Base-by-base conservation (phyloP, 371 early-diverging fungal genomes). In the Mortierella sp. region DNA sequence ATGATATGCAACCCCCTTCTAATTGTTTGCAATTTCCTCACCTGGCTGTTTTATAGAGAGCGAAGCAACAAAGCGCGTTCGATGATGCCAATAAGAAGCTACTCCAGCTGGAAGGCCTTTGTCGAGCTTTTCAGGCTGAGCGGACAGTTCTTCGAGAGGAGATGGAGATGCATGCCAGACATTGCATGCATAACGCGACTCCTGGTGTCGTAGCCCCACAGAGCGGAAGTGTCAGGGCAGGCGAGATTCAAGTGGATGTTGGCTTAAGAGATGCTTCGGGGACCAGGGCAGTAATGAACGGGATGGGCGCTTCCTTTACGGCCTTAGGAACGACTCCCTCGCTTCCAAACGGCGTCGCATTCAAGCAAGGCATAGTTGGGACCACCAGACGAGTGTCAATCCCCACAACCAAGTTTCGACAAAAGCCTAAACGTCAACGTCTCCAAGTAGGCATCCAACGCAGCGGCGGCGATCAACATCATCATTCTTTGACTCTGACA, bases 51-150 rank as follows among this genome's bases (percentile, higher is more conserved):
- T 42, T 45, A 28, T 73, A 91, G 90, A 81, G 91, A 24, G 86
- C 89, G 14, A 88, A 84, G 72, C 83, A 83, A 42, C 89, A 90
- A 65, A 84, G 84, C 70, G 79, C 84, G 8, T 63, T 92, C 24
- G 90, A 91, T 42, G 82, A 81, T 9, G 85, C 89, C 13, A 83
- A 82, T 26, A 89, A 88, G 79, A 89, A 87, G 42, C 89, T 88
- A 50, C 68, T 80, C 24, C 92, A 92, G 76, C 74, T 93, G 38
- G 93, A 92, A 73, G 84, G 88, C 34, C 86, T 93, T 13, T 93
- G 93, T 78, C 79, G 92, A 79, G 92, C 91, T 0, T 77, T 93
- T 31, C 93, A 93, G 52, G 88, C 87, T 14, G 81, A 81, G 45
- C 57, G 79, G 13, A 60, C 34, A 9, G 73, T 68, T 19, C 71